A percentile compares a stretch with the other conserved stretches of the same genome.
Conservation (phyloP, 768 basidiomycete genomes). For the Crepidotus variabilis region DNA sequence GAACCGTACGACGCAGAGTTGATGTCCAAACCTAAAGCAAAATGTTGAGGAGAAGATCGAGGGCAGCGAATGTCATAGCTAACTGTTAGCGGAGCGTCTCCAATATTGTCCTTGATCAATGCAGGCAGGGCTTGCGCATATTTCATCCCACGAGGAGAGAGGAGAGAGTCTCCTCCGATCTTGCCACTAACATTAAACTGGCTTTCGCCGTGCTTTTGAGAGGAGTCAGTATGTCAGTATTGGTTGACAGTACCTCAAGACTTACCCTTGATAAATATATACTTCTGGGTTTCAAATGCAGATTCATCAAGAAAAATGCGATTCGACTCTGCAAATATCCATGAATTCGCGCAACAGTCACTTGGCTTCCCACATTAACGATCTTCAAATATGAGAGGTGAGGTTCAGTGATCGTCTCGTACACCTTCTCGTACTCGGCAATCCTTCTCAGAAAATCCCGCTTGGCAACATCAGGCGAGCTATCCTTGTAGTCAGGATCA, state of each 20-base stretch:
- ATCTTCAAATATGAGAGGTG: slow-evolving; percentile 89
- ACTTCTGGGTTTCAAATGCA: slow-evolving; percentile 93
- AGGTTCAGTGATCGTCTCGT: slow-evolving; percentile 92
- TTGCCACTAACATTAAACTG: slow-evolving; percentile 95
- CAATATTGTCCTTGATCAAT: slow-evolving; percentile 87
- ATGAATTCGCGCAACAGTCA: slow-evolving; percentile 81
- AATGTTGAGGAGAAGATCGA: not conserved
- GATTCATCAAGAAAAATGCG: slow-evolving; percentile 97
- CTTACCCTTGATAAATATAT: slow-evolving; percentile 94
- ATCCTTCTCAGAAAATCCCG: slow-evolving; percentile 90
- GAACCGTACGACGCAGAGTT: slow-evolving; percentile 89
- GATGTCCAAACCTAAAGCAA: slow-evolving; percentile 92
- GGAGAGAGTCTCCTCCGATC: slow-evolving; percentile 93
- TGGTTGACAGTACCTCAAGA: not conserved
- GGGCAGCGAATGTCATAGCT: slow-evolving; percentile 15
- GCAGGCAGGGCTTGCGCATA: slow-evolving; percentile 86
- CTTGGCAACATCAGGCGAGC: slow-evolving; percentile 80
- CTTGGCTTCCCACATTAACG: slow-evolving; percentile 89
- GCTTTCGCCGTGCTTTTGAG: slow-evolving; percentile 88
- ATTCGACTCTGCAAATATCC: slow-evolving; percentile 97
- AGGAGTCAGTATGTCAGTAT: slow-evolving; percentile 1
- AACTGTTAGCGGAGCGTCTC: slow-evolving; percentile 83
- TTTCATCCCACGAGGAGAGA: slow-evolving; percentile 79
- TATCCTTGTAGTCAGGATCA: slow-evolving; percentile 96
- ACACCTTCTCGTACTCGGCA: slow-evolving; percentile 89